Conservation (phyloP, 2,329 filamentous ascomycete genomes). For the Colletotrichum sp. region DNA sequence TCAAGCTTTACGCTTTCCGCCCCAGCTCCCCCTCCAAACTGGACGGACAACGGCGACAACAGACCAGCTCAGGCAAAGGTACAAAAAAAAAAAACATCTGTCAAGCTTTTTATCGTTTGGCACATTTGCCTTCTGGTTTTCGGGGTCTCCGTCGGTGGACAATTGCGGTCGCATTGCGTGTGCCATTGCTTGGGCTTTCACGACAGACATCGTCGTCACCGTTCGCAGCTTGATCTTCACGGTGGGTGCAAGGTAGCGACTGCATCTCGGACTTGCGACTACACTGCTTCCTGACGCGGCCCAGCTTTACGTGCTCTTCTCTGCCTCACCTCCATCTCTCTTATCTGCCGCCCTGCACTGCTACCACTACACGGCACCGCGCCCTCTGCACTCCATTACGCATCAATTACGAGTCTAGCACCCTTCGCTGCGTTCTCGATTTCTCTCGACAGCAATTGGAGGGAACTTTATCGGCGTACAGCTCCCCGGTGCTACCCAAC, state of each 20-base stretch:
- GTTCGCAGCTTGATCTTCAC: not conserved
- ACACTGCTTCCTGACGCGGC: not conserved
- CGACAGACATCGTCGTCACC: not conserved
- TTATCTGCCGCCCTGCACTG: not conserved
- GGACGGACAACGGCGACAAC: not conserved
- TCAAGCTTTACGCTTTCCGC: conserved; percentile 6
- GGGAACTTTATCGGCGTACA: not conserved
- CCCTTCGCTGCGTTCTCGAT: not conserved
- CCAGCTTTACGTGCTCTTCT: not conserved
- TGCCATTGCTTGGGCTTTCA: not conserved
- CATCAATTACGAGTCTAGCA: conserved; percentile 26
- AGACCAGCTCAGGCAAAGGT: not conserved
- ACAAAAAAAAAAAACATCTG: not conserved
- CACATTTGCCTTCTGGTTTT: not conserved
- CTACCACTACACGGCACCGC: not conserved
- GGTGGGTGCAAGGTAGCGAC: not conserved
- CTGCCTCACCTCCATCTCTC: not conserved
- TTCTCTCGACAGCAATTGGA: conserved; percentile 10
- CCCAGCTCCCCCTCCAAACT: not conserved
- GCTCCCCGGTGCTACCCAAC: not conserved
- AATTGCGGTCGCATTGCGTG: not conserved
- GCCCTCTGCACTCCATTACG: conserved; percentile 15
- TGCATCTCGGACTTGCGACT: not conserved
- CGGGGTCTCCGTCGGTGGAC: not conserved
- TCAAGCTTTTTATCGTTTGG: not conserved